phyloP scores from a whole-genome alignment of 75 land plant species.

The Gnetum montanum region DNA sequence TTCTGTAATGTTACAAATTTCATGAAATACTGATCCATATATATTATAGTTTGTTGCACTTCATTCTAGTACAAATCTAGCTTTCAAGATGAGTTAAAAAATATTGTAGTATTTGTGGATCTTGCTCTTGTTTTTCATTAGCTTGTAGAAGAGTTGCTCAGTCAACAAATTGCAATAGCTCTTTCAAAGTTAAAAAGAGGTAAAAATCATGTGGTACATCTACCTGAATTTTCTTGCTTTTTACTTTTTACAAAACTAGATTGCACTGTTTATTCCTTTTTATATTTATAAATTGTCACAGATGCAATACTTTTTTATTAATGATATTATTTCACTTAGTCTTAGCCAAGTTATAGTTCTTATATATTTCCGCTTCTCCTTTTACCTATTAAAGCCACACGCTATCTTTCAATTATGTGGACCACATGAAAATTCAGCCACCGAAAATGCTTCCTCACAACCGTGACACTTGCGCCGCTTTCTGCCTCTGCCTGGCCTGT shows the following conservation, averaged over 20 bases:
- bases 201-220: conserved; percentile 1
- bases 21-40: no score
- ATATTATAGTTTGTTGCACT: background rate
- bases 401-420: no score
- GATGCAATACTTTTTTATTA: background rate
- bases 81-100: conserved; percentile 52
- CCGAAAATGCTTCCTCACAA: no score
- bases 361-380: no score
- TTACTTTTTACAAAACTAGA: background rate
- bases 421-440: no score
- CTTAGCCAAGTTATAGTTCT: background rate
- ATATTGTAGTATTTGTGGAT: conserved; percentile 62
- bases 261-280: background rate
- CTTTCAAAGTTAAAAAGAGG: conserved; percentile 53
- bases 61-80: conserved; percentile 47
- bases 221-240: background rate
- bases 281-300: background rate
- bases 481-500: no score
- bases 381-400: no score
- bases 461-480: no score
- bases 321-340: background rate
- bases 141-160: conserved; percentile 51
- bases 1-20: no score
- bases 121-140: conserved; percentile 54
- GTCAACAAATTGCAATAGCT: conserved; percentile 50